A percentile compares a stretch with the other conserved stretches of the same genome.
Evolutionary conservation across 257 asterid genomes (phyloP).

Genomic region (Cinchona pubescens): DNA sequence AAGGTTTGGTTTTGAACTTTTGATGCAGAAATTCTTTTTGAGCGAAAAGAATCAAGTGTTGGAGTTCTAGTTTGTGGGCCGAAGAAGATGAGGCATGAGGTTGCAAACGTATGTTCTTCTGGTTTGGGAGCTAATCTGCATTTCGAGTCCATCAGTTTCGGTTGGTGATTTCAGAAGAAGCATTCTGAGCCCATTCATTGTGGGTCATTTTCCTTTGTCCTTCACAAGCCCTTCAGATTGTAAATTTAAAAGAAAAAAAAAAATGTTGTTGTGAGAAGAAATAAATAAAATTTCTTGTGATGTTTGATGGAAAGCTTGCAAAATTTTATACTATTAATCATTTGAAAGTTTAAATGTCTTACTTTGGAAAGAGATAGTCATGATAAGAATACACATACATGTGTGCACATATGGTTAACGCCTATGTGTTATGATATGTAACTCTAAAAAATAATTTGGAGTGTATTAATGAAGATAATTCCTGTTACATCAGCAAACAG

Average conservation of each 20-base stretch:
- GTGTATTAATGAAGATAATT: too few relatives aligned
- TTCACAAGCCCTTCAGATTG: neutral
- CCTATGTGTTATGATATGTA: too few relatives aligned
- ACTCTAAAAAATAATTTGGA: too few relatives aligned
- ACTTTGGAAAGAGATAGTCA: too few relatives aligned
- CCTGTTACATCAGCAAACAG: too few relatives aligned
- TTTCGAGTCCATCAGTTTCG: slow-evolving; percentile 81
- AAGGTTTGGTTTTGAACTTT: neutral
- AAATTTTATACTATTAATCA: neutral
- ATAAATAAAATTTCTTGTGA: neutral
- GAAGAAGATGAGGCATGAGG: slow-evolving; percentile 70
- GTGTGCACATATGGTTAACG: too few relatives aligned
- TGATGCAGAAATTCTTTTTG: slow-evolving; percentile 50
- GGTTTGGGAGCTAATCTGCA: slow-evolving; percentile 65
- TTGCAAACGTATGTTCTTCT: slow-evolving; percentile 69
- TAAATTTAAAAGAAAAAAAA: neutral
- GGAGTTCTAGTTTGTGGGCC: slow-evolving; percentile 88
- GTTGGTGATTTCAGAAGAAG: slow-evolving; percentile 50
- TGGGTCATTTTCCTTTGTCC: neutral
- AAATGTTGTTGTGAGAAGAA: neutral
- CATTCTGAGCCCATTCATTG: neutral
- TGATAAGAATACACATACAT: too few relatives aligned
- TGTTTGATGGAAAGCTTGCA: neutral
- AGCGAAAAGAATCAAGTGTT: slow-evolving; percentile 60
- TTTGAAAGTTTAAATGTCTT: neutral